A percentile compares a stretch with the other conserved stretches of the same genome.
phyloP scores from a whole-genome alignment of 2,329 filamentous ascomycete species.

The Aureobasidium sp. region DNA sequence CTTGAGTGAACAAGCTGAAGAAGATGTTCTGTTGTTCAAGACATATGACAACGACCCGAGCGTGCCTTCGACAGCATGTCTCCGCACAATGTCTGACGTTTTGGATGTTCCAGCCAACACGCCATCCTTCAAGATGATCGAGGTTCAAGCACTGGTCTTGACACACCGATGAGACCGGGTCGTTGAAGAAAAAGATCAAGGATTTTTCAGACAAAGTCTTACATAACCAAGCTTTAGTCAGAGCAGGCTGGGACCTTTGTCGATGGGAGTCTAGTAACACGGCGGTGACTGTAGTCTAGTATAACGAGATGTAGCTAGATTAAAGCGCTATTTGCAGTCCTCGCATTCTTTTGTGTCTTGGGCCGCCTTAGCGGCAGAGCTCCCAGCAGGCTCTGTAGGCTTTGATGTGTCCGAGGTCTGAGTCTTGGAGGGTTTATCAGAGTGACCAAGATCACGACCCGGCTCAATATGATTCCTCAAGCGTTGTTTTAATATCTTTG shows the following conservation, averaged over 20 bases:
- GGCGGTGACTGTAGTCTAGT: background rate
- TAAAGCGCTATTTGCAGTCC: constrained; percentile 10
- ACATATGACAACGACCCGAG: constrained; percentile 23
- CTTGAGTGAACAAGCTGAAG: constrained; percentile 22
- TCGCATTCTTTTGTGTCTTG: constrained; percentile 10
- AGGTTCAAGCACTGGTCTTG: constrained; percentile 25
- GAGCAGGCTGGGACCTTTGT: constrained; percentile 1
- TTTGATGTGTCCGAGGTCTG: background rate
- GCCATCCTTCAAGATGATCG: constrained; percentile 16
- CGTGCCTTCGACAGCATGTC: constrained; percentile 19
- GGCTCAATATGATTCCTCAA: constrained; percentile 80
- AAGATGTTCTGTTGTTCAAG: constrained; percentile 25
- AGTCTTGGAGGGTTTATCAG: constrained; percentile 32
- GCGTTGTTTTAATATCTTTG: constrained; percentile 80
- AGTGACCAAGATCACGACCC: constrained; percentile 68
- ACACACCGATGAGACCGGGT: constrained; percentile 18
- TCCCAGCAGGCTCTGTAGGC: background rate
- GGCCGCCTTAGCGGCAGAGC: background rate
- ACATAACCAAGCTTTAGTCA: background rate
- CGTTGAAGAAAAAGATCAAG: background rate
- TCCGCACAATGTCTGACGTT: constrained; percentile 25
- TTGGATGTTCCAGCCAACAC: background rate
- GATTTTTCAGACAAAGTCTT: background rate
- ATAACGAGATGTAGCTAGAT: background rate
- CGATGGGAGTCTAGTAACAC: background rate